Conservation (phyloP, 768 basidiomycete species). For the Boletus vermiculosoides region DNA sequence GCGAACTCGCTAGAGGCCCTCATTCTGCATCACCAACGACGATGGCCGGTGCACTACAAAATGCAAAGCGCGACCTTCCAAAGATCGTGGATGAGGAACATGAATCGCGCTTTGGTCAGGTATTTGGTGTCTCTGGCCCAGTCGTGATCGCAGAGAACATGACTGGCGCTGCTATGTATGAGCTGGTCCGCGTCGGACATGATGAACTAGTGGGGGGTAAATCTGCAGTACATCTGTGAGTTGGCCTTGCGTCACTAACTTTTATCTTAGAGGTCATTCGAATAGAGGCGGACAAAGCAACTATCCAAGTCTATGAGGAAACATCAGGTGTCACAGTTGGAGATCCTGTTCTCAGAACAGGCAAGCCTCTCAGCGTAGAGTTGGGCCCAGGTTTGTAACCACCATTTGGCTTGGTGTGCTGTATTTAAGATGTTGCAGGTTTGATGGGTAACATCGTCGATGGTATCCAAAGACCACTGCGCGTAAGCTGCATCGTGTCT, state of each 20-base stretch:
- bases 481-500: constrained; percentile 48
- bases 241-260: constrained; percentile 11
- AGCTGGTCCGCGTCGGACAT: constrained; percentile 96
- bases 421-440: constrained; percentile 46
- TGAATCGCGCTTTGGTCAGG: constrained; percentile 83
- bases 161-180: constrained; percentile 95
- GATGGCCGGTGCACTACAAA: constrained; percentile 93
- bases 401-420: background rate
- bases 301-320: constrained; percentile 99
- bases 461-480: constrained; percentile 90
- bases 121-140: constrained; percentile 95
- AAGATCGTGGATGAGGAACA: constrained; percentile 90
- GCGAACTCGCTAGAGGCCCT: background rate
- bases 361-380: constrained; percentile 97
- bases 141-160: constrained; percentile 97
- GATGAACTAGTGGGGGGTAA: constrained; percentile 96
- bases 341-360: constrained; percentile 95
- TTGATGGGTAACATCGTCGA: constrained; percentile 99
- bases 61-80: constrained; percentile 82
- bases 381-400: constrained; percentile 81
- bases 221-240: constrained; percentile 17
- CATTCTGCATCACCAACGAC: constrained; percentile 18
- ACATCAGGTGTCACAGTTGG: constrained; percentile 99
- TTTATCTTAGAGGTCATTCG: constrained; percentile 86
- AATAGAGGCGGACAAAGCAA: constrained; percentile 96